Conservation (phyloP, 306 rosid genomes). For the Styphnolobium japonicum region DNA sequence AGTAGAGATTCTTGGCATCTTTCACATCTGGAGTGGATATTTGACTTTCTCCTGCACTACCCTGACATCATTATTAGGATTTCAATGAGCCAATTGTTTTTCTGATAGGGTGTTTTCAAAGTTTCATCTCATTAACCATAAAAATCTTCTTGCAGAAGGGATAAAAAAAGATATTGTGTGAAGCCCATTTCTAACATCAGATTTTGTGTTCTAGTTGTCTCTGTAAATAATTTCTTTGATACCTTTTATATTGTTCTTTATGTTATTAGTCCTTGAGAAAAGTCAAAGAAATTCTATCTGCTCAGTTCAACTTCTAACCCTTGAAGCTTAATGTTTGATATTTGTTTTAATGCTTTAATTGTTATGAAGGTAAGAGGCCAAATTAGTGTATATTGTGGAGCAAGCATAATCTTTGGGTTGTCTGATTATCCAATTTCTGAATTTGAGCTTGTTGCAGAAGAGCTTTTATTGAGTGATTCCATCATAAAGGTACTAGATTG, state of each 20-base stretch:
- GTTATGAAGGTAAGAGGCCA: slow-evolving; percentile 96
- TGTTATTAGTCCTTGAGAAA: not conserved
- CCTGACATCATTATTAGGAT: not conserved
- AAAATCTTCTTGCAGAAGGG: not conserved
- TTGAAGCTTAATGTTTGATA: slow-evolving; percentile 21
- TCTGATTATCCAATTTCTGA: slow-evolving; percentile 90
- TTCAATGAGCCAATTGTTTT: slow-evolving; percentile 8
- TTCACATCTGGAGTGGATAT: slow-evolving; percentile 12
- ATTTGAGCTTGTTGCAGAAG: slow-evolving; percentile 98
- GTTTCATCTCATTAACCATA: not conserved
- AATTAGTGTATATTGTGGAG: slow-evolving; percentile 82
- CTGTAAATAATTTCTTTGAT: slow-evolving; percentile 18
- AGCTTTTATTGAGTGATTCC: slow-evolving; percentile 98
- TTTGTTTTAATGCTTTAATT: slow-evolving; percentile 31
- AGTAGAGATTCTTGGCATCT: not conserved
- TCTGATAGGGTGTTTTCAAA: not conserved
- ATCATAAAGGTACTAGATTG: slow-evolving; percentile 61
- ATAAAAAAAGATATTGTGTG: not conserved
- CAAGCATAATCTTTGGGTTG: slow-evolving; percentile 88
- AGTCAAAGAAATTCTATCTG: not conserved
- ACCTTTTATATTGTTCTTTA: slow-evolving; percentile 12
- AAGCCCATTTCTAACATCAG: not conserved
- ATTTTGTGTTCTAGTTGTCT: not conserved
- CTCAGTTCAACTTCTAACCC: not conserved
- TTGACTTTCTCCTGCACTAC: not conserved